Percentiles rank a stretch among this genome's conserved stretches.
These are phyloP conservation scores for Arthroderma sp. DNA, from an alignment of 2,329 filamentous ascomycete species.

Conservation along the genomic window DNA sequence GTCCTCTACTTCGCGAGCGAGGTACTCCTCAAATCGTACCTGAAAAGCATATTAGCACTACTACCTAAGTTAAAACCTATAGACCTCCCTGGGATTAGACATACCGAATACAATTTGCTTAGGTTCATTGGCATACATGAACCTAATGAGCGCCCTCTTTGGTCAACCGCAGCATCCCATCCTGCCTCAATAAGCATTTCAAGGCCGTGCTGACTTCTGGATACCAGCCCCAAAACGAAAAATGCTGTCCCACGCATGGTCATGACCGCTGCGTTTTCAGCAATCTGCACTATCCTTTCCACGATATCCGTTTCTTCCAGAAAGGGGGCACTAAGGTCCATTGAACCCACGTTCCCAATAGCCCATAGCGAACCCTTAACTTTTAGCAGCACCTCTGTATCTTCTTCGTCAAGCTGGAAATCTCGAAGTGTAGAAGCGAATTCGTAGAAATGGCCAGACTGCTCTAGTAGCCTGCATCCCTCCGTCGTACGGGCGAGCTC, in stretches of 20 bases:
- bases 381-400: conserved; percentile 74
- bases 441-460: conserved; percentile 93
- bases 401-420: conserved; percentile 71
- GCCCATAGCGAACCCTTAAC: conserved; percentile 97
- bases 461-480: conserved; percentile 75
- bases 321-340: conserved; percentile 93
- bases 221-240: conserved; percentile 87
- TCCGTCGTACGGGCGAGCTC: conserved; percentile 87
- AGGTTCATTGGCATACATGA: conserved; percentile 76
- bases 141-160: conserved; percentile 69
- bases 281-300: conserved; percentile 73
- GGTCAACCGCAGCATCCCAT: conserved; percentile 84
- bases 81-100: conserved; percentile 21
- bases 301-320: conserved; percentile 84
- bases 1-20: conserved; percentile 33
- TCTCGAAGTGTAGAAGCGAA: conserved; percentile 83
- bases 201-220: conserved; percentile 78
- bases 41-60: conserved; percentile 11
- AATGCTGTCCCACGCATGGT: conserved; percentile 91
- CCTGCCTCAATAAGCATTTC: conserved; percentile 81
- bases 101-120: conserved; percentile 62
- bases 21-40: conserved; percentile 28
- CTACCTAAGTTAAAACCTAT: not conserved
- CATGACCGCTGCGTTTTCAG: conserved; percentile 77
- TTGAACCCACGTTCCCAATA: conserved; percentile 92